Percentiles rank a stretch among this genome's conserved stretches.
phyloP scores from a whole-genome alignment of 2,329 filamentous ascomycete genomes.

The Calonectria naviculata region DNA sequence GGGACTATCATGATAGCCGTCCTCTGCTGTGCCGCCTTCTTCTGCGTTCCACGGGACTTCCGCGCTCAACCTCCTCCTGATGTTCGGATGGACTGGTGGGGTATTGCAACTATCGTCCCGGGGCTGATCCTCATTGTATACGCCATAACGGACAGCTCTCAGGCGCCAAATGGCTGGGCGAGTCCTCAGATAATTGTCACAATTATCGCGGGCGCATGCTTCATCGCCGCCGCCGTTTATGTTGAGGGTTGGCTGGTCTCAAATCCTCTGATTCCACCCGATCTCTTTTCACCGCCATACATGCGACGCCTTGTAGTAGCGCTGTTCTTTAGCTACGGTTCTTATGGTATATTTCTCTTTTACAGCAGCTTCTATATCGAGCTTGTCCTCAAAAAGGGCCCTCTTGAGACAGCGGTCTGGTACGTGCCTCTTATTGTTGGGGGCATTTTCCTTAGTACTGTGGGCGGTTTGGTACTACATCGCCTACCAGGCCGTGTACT shows the following conservation, averaged over 20 bases:
- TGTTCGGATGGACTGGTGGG: constrained; percentile 75
- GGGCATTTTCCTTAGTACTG: constrained; percentile 72
- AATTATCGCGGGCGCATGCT: constrained; percentile 70
- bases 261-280: constrained; percentile 75
- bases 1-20: constrained; percentile 47
- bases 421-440: constrained; percentile 75
- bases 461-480: constrained; percentile 76
- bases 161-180: constrained; percentile 76
- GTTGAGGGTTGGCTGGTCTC: constrained; percentile 77
- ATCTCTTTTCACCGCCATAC: constrained; percentile 75
- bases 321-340: constrained; percentile 75
- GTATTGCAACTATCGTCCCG: constrained; percentile 68
- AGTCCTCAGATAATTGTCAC: constrained; percentile 78
- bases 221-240: constrained; percentile 72
- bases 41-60: constrained; percentile 56
- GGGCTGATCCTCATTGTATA: constrained; percentile 79
- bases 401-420: constrained; percentile 75
- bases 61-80: constrained; percentile 50
- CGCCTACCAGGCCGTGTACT: constrained; percentile 71
- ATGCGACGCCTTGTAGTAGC: constrained; percentile 73
- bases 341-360: constrained; percentile 75
- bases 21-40: constrained; percentile 34
- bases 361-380: constrained; percentile 77
- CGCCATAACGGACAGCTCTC: constrained; percentile 78
- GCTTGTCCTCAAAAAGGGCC: constrained; percentile 66